Conservation (phyloP, 768 basidiomycete species). For the Gloeostereum incarnatum region DNA sequence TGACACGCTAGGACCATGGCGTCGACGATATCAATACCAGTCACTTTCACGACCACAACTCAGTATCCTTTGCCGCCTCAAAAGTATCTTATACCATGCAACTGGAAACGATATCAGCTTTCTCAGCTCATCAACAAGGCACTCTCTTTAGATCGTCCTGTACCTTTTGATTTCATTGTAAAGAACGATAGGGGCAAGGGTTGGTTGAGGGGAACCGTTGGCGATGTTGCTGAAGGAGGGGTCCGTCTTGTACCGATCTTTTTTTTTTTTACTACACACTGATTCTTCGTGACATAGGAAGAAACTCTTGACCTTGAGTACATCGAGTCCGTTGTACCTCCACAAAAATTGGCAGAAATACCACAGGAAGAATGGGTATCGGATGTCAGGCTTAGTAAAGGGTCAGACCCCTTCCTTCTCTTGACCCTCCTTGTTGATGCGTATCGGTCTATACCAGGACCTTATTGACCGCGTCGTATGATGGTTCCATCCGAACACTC, state of each 20-base stretch:
- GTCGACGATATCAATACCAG: no score
- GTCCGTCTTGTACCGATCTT: conserved; percentile 28
- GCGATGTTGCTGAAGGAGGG: conserved; percentile 65
- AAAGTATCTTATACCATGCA: conserved; percentile 86
- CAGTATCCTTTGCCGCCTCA: conserved; percentile 72
- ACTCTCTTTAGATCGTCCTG: conserved; percentile 55
- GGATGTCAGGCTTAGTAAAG: conserved; percentile 52
- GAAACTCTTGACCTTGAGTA: conserved; percentile 91
- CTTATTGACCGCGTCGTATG: conserved; percentile 76
- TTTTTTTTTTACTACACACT: background rate
- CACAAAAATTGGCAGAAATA: conserved; percentile 67
- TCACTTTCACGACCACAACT: conserved; percentile 70
- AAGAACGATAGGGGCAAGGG: no score
- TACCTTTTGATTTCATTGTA: conserved; percentile 92
- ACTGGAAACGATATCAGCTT: conserved; percentile 93
- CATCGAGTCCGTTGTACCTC: conserved; percentile 82
- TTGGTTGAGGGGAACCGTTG: no score
- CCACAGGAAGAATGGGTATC: conserved; percentile 96
- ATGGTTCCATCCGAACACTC: conserved; percentile 66
- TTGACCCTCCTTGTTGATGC: conserved; percentile 6
- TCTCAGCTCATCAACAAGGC: conserved; percentile 97
- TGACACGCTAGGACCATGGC: no score
- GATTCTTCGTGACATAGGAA: conserved; percentile 38
- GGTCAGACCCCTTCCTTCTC: conserved; percentile 29
- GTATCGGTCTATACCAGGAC: conserved; percentile 32